Evolutionary conservation across 805 yeast species (phyloP).

Genomic region (Candida methanosorbosa): DNA sequence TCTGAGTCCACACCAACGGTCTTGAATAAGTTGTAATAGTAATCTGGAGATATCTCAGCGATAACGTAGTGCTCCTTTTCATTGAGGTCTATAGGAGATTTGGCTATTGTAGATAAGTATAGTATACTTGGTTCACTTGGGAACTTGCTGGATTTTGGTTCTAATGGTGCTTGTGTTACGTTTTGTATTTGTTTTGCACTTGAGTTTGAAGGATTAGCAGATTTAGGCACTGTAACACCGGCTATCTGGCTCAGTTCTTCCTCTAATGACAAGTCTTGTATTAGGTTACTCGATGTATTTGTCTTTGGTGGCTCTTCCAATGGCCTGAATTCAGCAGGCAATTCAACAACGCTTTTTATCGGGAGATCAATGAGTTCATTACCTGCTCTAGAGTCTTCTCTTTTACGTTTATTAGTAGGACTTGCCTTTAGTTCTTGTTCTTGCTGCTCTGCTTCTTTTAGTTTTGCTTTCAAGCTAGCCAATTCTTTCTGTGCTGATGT

Average conservation of each 20-base stretch:
- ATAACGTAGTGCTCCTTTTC: constrained; percentile 28
- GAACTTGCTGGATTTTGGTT: constrained; percentile 14
- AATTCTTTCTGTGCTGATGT: constrained; percentile 29
- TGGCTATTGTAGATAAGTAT: constrained; percentile 30
- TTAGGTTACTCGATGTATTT: background rate
- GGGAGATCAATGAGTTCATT: constrained; percentile 1
- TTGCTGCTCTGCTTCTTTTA: background rate
- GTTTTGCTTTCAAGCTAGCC: constrained; percentile 6
- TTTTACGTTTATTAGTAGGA: background rate
- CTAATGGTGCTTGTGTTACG: background rate
- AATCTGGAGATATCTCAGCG: constrained; percentile 18
- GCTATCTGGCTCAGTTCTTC: background rate
- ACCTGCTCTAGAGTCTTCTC: background rate
- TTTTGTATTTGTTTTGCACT: too few species aligned
- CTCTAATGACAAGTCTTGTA: background rate
- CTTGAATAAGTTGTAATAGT: constrained; percentile 25
- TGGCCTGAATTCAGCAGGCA: constrained; percentile 10
- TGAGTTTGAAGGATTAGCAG: background rate
- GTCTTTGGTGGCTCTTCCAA: background rate
- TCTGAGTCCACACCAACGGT: constrained; percentile 41
- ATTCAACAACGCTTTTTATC: constrained; percentile 10
- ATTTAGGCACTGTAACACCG: constrained; percentile 1
- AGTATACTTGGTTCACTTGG: constrained; percentile 43
- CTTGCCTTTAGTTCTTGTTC: too few species aligned
- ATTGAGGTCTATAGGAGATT: constrained; percentile 20